phyloP scores from a whole-genome alignment of 1,284 basidiomycete species.

The Boletus sp. region DNA sequence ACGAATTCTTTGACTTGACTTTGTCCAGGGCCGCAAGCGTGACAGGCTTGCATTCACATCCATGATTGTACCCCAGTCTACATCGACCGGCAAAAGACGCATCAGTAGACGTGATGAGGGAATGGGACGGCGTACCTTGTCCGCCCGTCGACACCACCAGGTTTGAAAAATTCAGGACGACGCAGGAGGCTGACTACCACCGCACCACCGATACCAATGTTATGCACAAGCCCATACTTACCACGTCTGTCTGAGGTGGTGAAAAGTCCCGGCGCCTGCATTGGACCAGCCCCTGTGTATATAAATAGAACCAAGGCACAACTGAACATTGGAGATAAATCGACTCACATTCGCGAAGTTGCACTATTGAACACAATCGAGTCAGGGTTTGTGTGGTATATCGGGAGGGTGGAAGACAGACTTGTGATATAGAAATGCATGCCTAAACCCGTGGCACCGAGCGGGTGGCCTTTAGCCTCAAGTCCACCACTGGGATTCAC shows the following conservation, averaged over 20 bases:
- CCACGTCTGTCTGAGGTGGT: constrained; percentile 59
- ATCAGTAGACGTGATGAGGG: constrained; percentile 1
- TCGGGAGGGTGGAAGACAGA: constrained; percentile 35
- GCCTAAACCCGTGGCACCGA: constrained; percentile 81
- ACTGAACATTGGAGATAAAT: neutral
- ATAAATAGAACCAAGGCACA: constrained; percentile 1
- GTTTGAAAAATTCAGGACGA: constrained; percentile 67
- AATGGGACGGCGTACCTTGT: constrained; percentile 43
- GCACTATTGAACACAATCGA: constrained; percentile 44
- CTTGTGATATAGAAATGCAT: constrained; percentile 88
- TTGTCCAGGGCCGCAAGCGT: constrained; percentile 65
- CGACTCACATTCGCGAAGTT: constrained; percentile 63
- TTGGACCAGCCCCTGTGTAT: constrained; percentile 66
- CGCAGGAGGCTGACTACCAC: constrained; percentile 72
- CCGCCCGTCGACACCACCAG: constrained; percentile 61
- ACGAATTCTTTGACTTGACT: constrained; percentile 64
- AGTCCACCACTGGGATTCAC: constrained; percentile 84
- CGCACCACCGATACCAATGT: constrained; percentile 78
- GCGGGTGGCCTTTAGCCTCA: constrained; percentile 82
- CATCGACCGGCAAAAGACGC: neutral
- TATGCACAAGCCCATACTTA: constrained; percentile 80
- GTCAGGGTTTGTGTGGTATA: neutral
- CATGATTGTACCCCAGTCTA: constrained; percentile 81
- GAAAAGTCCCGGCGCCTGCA: constrained; percentile 75
- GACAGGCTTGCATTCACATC: constrained; percentile 58